Percentiles rank a stretch among this genome's conserved stretches.
These are phyloP conservation scores for Saccharomyces pastorianus DNA, from an alignment of 1,139 yeast species.

Conservation along the genomic window DNA sequence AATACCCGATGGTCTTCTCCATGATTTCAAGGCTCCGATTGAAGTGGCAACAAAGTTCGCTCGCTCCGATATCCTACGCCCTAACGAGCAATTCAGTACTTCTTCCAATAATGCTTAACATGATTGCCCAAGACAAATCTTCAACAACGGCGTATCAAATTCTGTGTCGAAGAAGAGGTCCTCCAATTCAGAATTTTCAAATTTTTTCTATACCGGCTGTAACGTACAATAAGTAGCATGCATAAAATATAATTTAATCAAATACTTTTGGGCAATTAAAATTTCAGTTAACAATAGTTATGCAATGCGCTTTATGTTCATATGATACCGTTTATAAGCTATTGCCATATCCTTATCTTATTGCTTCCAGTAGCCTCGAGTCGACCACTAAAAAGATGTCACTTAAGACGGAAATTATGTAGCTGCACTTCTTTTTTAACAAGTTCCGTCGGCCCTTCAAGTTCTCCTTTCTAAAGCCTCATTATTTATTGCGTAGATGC, in stretches of 20 bases:
- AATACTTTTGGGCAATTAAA: not conserved
- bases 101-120: conserved; percentile 16
- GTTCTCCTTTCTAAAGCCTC: not conserved
- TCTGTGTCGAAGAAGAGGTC: conserved; percentile 2
- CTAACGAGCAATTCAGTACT: conserved; percentile 17
- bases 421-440: not conserved
- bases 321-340: not conserved
- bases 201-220: not conserved
- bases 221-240: not conserved
- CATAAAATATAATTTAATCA: not conserved
- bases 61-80: conserved; percentile 23
- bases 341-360: not conserved
- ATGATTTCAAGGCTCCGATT: conserved; percentile 16
- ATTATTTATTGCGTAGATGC: not conserved
- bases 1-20: conserved; percentile 26
- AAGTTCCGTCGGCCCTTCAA: not conserved
- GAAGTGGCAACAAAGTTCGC: conserved; percentile 15
- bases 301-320: not conserved
- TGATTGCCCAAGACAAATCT: conserved; percentile 20
- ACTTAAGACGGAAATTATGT: not conserved
- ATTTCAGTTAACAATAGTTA: too few species aligned
- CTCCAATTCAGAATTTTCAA: not conserved
- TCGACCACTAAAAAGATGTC: not conserved
- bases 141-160: conserved; percentile 20
- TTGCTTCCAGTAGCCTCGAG: too few species aligned